Evolutionary conservation across 2,329 filamentous ascomycete genomes (phyloP), one percentile per base, ranked within the genome.

Genomic region (Scedosporium minutisporum): DNA sequence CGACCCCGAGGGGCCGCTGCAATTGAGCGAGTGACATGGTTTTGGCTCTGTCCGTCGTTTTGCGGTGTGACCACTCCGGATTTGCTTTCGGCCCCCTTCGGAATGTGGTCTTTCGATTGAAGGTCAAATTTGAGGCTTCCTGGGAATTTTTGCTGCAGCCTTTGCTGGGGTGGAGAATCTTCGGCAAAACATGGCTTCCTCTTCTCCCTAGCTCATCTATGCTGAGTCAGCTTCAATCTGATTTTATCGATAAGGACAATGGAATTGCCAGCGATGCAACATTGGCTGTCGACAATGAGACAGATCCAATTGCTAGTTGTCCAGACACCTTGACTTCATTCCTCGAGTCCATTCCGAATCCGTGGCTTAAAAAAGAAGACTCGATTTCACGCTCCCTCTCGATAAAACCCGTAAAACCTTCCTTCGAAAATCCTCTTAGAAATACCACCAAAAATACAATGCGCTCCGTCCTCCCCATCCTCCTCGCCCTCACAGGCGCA

Each of bases 401-500:
- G 12, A 42, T n/a, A 6, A 59, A 6, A 59, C 1, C 23, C 38
- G 21, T 10, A 60, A 6, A 16, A 16, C 21, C 25, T 9, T 18
- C 10, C 14, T 58, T 27, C 55, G 55, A 58, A 14, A 33, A n/a
- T 25, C 27, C 27, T 9, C 16, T 46, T 9, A 14, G 60, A 57
- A 57, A 57, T 18, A 12, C 18, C 29, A 44, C 12, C 27, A 14
- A 14, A 25, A 48, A 58, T 1, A 14, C 58, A 14, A 62, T 58
- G 61, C 60, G 60, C 27, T 21, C 60, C n/a, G 33, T 38, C 33
- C 38, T 62, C 7, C 18, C 57, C 27, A 25, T 21, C 53, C 23
- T 62, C 41, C 53, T 62, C 18, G 77, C 89, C 59, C 74, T 91
- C 29, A 71, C 90, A 64, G 76, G 84, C 65, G 75, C 84, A 16